Evolutionary conservation across 257 asterid genomes (phyloP).

Genomic region (Solanum medicagineum): DNA sequence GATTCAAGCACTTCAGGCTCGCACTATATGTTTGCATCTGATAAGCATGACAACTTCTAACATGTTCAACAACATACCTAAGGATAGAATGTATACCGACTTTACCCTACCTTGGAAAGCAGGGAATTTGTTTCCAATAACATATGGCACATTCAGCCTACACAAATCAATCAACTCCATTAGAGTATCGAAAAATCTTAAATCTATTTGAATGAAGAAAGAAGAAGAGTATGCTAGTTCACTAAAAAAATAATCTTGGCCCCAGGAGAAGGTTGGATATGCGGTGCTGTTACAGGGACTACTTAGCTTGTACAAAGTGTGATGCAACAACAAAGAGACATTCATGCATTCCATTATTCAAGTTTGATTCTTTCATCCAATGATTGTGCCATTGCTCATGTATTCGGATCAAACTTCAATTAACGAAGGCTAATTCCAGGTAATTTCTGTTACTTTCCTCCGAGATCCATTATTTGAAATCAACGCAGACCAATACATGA

Average conservation of each 20-base stretch:
- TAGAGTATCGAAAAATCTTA: neutral
- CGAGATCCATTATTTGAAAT: neutral
- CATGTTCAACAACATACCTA: neutral
- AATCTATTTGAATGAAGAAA: neutral
- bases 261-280: neutral
- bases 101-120: no score
- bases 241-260: neutral
- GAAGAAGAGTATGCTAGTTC: neutral
- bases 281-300: neutral
- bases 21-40: neutral
- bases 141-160: neutral
- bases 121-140: neutral
- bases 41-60: neutral
- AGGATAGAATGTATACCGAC: no score
- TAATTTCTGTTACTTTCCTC: neutral
- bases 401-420: neutral
- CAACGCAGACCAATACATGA: constrained; percentile 50
- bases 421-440: neutral
- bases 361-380: neutral
- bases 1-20: neutral
- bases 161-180: neutral
- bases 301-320: neutral
- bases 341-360: neutral
- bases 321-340: neutral
- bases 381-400: neutral